Evolutionary conservation across 1,284 basidiomycete genomes (phyloP).

Genomic region (Moesziomyces sp.): DNA sequence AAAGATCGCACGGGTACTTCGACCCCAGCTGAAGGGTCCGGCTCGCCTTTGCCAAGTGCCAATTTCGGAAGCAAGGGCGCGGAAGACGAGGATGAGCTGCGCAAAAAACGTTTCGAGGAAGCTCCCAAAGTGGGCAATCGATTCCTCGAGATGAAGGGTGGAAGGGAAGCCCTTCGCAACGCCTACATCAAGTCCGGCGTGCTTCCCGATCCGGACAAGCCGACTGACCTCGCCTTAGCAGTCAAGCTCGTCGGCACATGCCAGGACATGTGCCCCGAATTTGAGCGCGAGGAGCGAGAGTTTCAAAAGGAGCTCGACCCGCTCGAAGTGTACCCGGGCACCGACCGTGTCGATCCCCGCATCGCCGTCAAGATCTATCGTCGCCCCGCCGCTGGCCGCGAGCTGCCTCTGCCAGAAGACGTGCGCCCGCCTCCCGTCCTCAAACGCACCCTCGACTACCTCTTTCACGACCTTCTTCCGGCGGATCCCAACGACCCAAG

Average conservation of each 20-base stretch:
- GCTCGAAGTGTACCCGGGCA: constrained; percentile 75
- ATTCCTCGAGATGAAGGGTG: constrained; percentile 49
- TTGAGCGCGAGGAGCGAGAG: constrained; percentile 90
- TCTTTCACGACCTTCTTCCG: constrained; percentile 83
- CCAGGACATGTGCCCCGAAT: constrained; percentile 91
- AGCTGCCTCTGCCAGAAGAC: constrained; percentile 85
- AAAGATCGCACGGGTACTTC: constrained; percentile 37
- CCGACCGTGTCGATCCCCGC: constrained; percentile 80
- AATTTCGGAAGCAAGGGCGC: background rate
- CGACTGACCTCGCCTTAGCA: constrained; percentile 84
- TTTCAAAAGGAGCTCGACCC: constrained; percentile 87
- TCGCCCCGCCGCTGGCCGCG: constrained; percentile 87
- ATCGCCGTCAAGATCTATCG: constrained; percentile 95
- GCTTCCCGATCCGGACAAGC: constrained; percentile 83
- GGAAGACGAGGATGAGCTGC: constrained; percentile 44
- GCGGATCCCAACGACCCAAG: constrained; percentile 70
- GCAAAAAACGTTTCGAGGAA: constrained; percentile 53
- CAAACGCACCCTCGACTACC: constrained; percentile 86
- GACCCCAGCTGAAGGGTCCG: constrained; percentile 18
- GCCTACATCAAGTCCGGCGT: constrained; percentile 83
- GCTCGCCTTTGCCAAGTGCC: background rate
- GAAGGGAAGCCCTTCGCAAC: constrained; percentile 72
- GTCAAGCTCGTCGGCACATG: constrained; percentile 91
- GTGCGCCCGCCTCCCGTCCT: constrained; percentile 86
- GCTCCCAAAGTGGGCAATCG: constrained; percentile 50